Base-by-base conservation (phyloP, 2,329 filamentous ascomycete species). In the Monosporascus sp. region DNA sequence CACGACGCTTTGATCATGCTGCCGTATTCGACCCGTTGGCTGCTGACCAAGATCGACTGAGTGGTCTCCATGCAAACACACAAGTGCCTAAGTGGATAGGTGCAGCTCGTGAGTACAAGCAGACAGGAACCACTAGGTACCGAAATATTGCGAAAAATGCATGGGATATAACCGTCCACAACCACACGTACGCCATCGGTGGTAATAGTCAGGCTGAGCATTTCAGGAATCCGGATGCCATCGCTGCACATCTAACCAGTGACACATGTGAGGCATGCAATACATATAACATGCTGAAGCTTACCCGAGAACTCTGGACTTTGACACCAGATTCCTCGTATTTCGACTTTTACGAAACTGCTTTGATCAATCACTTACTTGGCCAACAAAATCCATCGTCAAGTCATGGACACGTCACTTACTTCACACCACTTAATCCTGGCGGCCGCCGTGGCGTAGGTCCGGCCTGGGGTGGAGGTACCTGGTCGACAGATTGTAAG, bases 271-370 rank as follows among this genome's bases (percentile, higher is more conserved):
- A 81, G 63, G 71, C 71, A 2, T 81, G 78, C 64, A 80, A 81
- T 61, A 77, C 75, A 0, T 80, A 80, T 61, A 81, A 81, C 58
- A 81, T 81, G 78, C 73, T 81, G 46, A 80, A 80, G 60, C 63
- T 81, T 37, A 79, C 78, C 0, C 70, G 76, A 1, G 76, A 80
- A 51, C 68, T 81, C 5, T 81, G 74, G 73, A 63, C 69, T 1
- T 62, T 73, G 35, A 67, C 76, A 27, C 75, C 76, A 0, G 65
- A 65, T 18, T 62, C 72, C 3, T 62, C 65, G 1, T 80, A 80
- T 61, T 79, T 81, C 56, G 77, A 81, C 63, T 81, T 71, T 58
- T 81, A 80, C 59, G 78, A 81, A 64, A 69, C 69, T 3, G 73
- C 75, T 0, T 58, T 80, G 15, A 62, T 79, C 51, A 80, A 80